Evolutionary conservation across 345 rosid genomes (phyloP), one percentile per base, ranked within the genome.

Genomic region (Nasturtium officinale): DNA sequence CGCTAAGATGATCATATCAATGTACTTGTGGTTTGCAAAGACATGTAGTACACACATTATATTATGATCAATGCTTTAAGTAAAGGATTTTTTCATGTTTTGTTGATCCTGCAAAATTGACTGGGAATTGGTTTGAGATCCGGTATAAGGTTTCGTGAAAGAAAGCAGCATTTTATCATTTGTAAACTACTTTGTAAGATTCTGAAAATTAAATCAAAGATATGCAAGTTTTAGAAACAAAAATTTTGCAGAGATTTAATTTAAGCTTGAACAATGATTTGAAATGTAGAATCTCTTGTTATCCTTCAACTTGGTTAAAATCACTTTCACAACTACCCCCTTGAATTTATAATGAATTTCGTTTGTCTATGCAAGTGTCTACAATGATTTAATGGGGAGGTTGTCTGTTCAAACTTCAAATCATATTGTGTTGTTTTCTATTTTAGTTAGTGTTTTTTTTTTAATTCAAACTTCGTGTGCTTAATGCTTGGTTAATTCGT

Each of bases 261-360:
- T 17, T 23, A 23, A 2, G 18, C 11, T 26, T 42, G 6, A 48
- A 12, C 30, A 4, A 7, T 30, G 15, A 59, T 42, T 17, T 32
- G 48, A 47, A 46, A 58, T 23, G 9, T 23, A 32, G 18, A 57
- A 40, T 45, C 50, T 65, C 32, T 17, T 46, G 25, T 25, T 9
- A 45, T 7, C 51, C 50, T 33, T 37, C 10, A 37, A 28, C 29
- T 21, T 20, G 67, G 58, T 38, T 66, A 37, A 58, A 48, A 48
- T 66, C 72, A 66, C 73, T 66, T 48, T 74, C 73, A 66, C 53
- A 58, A 66, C 73, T 48, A 25, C 60, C 43, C 43, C 53, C 25
- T 47, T 65, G 60, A 74, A 48, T 37, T 33, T 47, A 28, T 65
- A 57, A 29, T 57, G 66, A 18, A 28, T 28, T 66, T 74, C 61